Base-by-base conservation (phyloP, 2,329 filamentous ascomycete species). In the Beauveria pseudobassiana region DNA sequence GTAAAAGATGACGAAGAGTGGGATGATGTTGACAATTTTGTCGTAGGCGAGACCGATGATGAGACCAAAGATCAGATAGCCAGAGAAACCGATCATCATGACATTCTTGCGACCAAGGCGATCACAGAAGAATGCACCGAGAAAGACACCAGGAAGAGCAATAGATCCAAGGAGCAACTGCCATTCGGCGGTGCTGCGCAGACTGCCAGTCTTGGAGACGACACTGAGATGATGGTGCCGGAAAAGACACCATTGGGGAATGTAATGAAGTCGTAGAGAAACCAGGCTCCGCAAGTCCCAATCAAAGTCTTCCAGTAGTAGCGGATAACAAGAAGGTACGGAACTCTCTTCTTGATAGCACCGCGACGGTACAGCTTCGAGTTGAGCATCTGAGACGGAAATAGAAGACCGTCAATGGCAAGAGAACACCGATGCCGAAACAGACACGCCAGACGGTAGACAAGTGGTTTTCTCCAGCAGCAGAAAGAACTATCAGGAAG, bases 241-340 rank as follows among this genome's bases (percentile, higher is more conserved):
- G 74, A 77, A 67, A 80, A 79, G 57, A 79, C 75, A 12, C 77
- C 76, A 63, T 79, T 80, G 5, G 77, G 77, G 62, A 80, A 80
- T 3, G 77, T 79, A 62, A 80, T 76, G 40, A 74, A 78, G 64
- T 77, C 76, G 69, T 80, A 80, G 14, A 83, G 74, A 68, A 84
- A 84, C 80, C 81, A 84, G 55, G 82, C 81, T 10, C 80, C 76
- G 60, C 76, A 81, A 10, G 81, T 82, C 10, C 82, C 80, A 38
- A 80, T 71, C 12, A 85, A 69, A 2, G 77, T 72, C 66, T 76
- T 80, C 81, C 82, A 84, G 70, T 85, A 85, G 67, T 78, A 84
- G 22, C 73, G 74, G 10, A 81, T 43, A 6, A 82, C 75, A 0
- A 85, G 73, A 1, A 68, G 65, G 64, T 85, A 82, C 0, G 82